Conservation (phyloP, 2,329 filamentous ascomycete genomes). For the Exophiala aquamarina region DNA sequence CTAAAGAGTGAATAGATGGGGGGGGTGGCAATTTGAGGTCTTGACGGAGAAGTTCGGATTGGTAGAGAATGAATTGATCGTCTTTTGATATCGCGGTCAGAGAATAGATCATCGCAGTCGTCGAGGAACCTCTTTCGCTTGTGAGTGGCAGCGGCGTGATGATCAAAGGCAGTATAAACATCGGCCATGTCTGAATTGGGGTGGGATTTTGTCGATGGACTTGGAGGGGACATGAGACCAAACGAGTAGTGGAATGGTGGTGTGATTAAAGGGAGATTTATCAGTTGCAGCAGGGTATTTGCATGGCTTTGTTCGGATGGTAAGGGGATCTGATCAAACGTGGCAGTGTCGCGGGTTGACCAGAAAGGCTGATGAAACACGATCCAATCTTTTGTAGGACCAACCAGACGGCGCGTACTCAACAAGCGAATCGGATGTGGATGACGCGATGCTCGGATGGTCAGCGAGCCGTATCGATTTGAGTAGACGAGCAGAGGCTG, state of each 20-base stretch:
- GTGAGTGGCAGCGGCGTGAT: constrained; percentile 6
- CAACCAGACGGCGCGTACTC: constrained; percentile 20
- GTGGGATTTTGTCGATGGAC: constrained; percentile 3
- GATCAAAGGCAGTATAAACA: constrained; percentile 14
- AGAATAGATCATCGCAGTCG: constrained; percentile 6
- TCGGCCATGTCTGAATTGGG: constrained; percentile 18
- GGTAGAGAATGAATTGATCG: constrained; percentile 19
- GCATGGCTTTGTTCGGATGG: background rate
- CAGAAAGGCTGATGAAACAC: constrained; percentile 22
- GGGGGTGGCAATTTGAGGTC: constrained; percentile 17
- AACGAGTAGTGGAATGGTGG: background rate
- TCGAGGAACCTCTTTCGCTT: constrained; percentile 19
- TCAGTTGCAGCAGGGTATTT: constrained; percentile 9
- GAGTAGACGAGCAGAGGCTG: background rate
- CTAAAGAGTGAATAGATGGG: constrained; percentile 20
- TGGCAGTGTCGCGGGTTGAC: constrained; percentile 24
- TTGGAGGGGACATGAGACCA: constrained; percentile 12
- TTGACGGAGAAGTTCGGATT: constrained; percentile 20
- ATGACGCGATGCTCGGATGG: constrained; percentile 18
- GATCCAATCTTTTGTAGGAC: constrained; percentile 20
- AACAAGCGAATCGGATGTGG: constrained; percentile 12
- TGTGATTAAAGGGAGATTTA: constrained; percentile 15
- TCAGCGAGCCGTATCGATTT: constrained; percentile 12
- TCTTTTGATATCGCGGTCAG: constrained; percentile 16
- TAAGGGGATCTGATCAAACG: constrained; percentile 26